A percentile compares a stretch with the other conserved stretches of the same genome.
Evolutionary conservation across 495 filamentous ascomycete species (phyloP).

Genomic region (Aspergillus panamensis): DNA sequence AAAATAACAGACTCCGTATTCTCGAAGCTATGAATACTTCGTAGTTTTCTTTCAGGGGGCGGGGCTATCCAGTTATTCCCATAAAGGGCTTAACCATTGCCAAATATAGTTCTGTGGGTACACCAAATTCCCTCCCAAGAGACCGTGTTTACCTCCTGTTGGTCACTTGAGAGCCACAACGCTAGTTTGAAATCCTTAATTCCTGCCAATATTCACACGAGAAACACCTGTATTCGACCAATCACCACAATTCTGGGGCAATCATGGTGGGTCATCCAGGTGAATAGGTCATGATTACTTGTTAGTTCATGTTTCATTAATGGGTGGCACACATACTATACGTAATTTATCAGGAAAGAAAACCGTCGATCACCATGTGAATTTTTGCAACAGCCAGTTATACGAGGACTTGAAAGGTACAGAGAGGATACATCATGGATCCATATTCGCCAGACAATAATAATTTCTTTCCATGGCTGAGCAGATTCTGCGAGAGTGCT

Average conservation of each 20-base stretch:
- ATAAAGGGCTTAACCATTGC: constrained; percentile 8
- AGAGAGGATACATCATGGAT: not conserved
- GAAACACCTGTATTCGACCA: not conserved
- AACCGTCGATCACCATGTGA: not conserved
- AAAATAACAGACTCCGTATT: not conserved
- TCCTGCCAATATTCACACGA: constrained; percentile 12
- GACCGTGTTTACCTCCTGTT: constrained; percentile 24
- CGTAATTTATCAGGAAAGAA: not conserved
- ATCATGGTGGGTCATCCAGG: not conserved
- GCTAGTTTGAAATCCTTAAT: constrained; percentile 21
- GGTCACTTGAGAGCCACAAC: constrained; percentile 16
- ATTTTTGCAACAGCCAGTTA: not conserved
- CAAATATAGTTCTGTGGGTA: constrained; percentile 26
- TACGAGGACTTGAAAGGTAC: not conserved
- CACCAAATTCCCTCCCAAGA: not conserved
- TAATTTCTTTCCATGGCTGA: not conserved
- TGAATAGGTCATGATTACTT: constrained; percentile 4
- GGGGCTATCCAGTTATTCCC: constrained; percentile 12
- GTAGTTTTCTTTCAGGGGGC: constrained; percentile 21
- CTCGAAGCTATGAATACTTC: constrained; percentile 4
- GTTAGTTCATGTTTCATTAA: constrained; percentile 19
- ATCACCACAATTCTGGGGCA: not conserved
- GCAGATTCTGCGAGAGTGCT: not conserved
- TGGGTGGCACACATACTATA: not conserved
- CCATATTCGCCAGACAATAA: not conserved